These are phyloP conservation scores for Penicillium sp. DNA, from an alignment of 2,329 filamentous ascomycete genomes.

Conservation along the genomic window DNA sequence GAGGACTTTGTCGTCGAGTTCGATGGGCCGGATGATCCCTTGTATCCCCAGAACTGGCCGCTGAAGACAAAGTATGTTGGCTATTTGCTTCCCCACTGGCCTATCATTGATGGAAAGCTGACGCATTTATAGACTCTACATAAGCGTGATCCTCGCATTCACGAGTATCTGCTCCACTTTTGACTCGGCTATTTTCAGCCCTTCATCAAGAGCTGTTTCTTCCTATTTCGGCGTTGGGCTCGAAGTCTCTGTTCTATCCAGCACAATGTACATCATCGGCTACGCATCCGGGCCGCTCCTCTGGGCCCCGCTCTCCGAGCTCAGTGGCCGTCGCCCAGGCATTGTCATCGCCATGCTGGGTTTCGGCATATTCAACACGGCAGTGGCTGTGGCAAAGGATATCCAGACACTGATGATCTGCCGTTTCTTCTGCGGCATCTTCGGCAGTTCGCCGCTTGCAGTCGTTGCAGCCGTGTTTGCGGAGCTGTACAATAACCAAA, in stretches of 20 bases:
- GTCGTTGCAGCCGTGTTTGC: conserved; percentile 49
- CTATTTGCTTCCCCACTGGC: no score
- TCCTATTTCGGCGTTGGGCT: conserved; percentile 47
- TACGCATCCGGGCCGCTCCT: conserved; percentile 60
- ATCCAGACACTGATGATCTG: conserved; percentile 44
- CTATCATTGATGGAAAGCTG: neutral
- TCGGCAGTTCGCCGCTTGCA: conserved; percentile 46
- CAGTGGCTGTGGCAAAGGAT: conserved; percentile 45
- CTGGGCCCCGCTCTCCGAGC: conserved; percentile 58
- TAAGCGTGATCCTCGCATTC: neutral
- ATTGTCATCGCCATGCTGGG: conserved; percentile 48
- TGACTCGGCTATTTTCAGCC: conserved; percentile 66
- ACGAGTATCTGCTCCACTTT: neutral
- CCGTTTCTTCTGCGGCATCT: conserved; percentile 52
- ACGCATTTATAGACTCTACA: conserved; percentile 48
- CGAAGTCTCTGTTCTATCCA: conserved; percentile 49
- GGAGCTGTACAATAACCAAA: conserved; percentile 54
- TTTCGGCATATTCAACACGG: conserved; percentile 50
- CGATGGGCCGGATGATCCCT: conserved; percentile 56
- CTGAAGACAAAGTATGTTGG: conserved; percentile 19
- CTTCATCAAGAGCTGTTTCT: conserved; percentile 62
- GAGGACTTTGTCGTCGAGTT: conserved; percentile 63
- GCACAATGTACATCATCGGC: conserved; percentile 52
- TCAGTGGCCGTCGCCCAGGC: conserved; percentile 60
- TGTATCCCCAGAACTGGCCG: conserved; percentile 60